phyloP scores from a whole-genome alignment of 805 yeast genomes.

The Saturnispora ahearnii region DNA sequence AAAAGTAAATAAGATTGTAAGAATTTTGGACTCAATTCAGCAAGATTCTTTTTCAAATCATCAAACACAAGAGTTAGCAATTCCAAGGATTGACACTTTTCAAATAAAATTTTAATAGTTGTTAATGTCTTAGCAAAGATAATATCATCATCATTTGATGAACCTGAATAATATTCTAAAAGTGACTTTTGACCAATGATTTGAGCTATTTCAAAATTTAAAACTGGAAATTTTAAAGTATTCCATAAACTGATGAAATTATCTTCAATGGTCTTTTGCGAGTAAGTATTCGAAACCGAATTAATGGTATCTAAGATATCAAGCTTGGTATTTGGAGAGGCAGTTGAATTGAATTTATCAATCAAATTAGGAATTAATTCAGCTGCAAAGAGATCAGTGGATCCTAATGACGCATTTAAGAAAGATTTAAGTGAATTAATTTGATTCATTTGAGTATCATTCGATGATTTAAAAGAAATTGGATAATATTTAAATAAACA shows the following conservation, averaged over 20 bases:
- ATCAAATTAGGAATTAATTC: constrained; percentile 71
- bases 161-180: constrained; percentile 23
- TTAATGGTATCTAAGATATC: constrained; percentile 64
- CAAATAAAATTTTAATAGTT: constrained; percentile 37
- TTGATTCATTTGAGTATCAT: constrained; percentile 79
- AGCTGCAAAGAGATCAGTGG: constrained; percentile 53
- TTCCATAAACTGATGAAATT: constrained; percentile 79
- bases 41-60: constrained; percentile 35
- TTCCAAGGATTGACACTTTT: constrained; percentile 18
- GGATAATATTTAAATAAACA: constrained; percentile 93
- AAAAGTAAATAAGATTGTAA: constrained; percentile 58
- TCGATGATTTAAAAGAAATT: constrained; percentile 88
- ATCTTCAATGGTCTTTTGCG: constrained; percentile 37
- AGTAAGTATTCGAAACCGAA: constrained; percentile 46
- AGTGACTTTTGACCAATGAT: constrained; percentile 23
- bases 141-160: constrained; percentile 27
- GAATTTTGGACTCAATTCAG: constrained; percentile 37
- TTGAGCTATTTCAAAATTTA: constrained; percentile 54
- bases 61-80: constrained; percentile 27
- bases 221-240: constrained; percentile 78
- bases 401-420: constrained; percentile 53
- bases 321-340: constrained; percentile 61
- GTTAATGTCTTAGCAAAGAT: constrained; percentile 34
- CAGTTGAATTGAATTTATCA: constrained; percentile 63
- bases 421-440: constrained; percentile 58